phyloP scores from a whole-genome alignment of 768 basidiomycete species.

The Lentinula sp. region DNA sequence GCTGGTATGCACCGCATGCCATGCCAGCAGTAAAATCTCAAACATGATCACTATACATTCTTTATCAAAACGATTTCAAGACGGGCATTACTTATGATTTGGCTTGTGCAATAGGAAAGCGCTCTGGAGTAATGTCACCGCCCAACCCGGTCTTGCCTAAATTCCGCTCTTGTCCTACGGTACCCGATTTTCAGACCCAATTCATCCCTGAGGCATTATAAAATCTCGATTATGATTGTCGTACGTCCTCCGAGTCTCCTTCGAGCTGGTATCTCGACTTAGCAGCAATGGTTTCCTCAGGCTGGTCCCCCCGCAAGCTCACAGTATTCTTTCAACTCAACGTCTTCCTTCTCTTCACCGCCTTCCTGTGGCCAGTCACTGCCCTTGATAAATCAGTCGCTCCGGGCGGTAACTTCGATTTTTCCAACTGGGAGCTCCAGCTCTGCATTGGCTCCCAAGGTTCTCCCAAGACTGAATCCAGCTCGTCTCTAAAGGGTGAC shows the following conservation, averaged over 20 bases:
- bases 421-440: conserved; percentile 5
- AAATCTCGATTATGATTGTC: neutral
- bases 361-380: neutral
- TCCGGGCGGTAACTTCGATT: conserved; percentile 5
- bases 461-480: neutral
- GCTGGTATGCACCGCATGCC: too few species aligned
- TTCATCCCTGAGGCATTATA: neutral
- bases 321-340: neutral
- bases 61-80: too few species aligned
- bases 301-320: neutral
- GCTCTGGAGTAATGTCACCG: too few species aligned
- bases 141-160: too few species aligned
- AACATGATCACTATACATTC: too few species aligned
- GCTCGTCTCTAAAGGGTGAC: neutral
- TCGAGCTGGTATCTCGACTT: neutral
- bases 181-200: neutral
- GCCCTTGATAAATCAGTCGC: neutral
- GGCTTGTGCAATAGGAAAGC: too few species aligned
- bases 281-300: neutral
- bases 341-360: neutral
- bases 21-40: too few species aligned
- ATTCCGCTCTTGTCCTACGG: neutral
- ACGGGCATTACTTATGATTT: too few species aligned
- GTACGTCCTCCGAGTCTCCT: neutral
- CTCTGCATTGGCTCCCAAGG: neutral